Percentiles rank a stretch among this genome's conserved stretches.
Conservation (phyloP, 2,329 filamentous ascomycete genomes). For the Talaromyces sp. region DNA sequence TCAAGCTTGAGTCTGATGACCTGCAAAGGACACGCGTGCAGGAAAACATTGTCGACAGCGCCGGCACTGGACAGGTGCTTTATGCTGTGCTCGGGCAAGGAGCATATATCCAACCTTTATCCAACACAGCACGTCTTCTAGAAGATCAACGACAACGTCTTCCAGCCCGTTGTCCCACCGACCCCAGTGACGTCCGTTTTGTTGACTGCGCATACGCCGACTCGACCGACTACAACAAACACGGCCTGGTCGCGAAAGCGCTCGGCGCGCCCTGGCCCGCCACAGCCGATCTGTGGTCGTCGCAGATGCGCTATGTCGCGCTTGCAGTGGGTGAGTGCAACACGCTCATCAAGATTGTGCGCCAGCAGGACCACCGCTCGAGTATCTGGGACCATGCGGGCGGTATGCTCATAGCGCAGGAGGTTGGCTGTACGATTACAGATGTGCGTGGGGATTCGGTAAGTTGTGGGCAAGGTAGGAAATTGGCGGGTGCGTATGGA, state of each 20-base stretch:
- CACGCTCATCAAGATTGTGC: conserved; percentile 47
- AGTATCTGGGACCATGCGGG: conserved; percentile 56
- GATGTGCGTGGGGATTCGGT: conserved; percentile 49
- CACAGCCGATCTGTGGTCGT: conserved; percentile 48
- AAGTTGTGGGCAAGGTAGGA: conserved; percentile 43
- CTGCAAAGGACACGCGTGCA: conserved; percentile 19
- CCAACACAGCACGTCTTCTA: not conserved
- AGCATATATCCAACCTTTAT: conserved; percentile 35
- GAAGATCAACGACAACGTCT: conserved; percentile 22
- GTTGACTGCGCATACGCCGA: conserved; percentile 39
- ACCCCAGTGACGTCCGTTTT: conserved; percentile 34
- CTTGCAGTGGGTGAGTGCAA: conserved; percentile 48
- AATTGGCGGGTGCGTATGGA: conserved; percentile 33
- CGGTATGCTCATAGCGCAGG: conserved; percentile 48
- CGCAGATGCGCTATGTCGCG: conserved; percentile 52
- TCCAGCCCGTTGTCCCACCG: conserved; percentile 13
- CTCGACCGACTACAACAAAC: conserved; percentile 35
- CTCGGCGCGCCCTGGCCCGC: conserved; percentile 44
- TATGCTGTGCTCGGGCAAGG: conserved; percentile 47
- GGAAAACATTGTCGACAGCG: conserved; percentile 39
- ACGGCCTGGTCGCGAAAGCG: conserved; percentile 34
- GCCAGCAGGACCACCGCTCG: conserved; percentile 39
- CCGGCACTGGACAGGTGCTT: conserved; percentile 47
- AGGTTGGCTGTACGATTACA: conserved; percentile 48
- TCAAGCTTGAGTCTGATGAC: conserved; percentile 30